phyloP scores from a whole-genome alignment of 768 basidiomycete species.

The Boletus reticuloceps region DNA sequence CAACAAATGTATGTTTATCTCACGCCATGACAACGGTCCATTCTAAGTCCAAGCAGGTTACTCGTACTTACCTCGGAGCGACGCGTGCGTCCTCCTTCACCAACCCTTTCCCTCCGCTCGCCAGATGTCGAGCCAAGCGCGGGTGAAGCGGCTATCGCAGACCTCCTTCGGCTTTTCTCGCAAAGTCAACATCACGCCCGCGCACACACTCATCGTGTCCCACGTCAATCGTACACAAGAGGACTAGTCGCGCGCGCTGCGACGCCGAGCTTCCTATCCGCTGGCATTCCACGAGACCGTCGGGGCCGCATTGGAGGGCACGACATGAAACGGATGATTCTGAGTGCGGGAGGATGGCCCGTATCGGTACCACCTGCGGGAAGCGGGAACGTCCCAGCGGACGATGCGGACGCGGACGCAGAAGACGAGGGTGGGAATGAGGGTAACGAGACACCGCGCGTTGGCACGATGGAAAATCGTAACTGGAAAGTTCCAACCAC shows the following conservation, averaged over 20 bases:
- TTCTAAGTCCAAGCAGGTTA: conserved; percentile 43
- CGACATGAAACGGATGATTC: conserved; percentile 28
- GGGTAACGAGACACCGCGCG: conserved; percentile 56
- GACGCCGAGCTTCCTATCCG: conserved; percentile 68
- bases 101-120: conserved; percentile 55
- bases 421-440: conserved; percentile 40
- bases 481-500: conserved; percentile 13
- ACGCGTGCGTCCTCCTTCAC: conserved; percentile 50
- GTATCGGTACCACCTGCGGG: conserved; percentile 7
- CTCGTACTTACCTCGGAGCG: conserved; percentile 74
- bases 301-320: conserved; percentile 66
- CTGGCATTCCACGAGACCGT: conserved; percentile 71
- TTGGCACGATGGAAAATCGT: conserved; percentile 42
- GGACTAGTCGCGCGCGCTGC: conserved; percentile 27
- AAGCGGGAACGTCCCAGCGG: conserved; percentile 5
- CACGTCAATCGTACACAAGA: conserved; percentile 25
- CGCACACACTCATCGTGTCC: conserved; percentile 27
- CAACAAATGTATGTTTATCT: conserved; percentile 68
- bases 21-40: not conserved
- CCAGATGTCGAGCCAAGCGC: conserved; percentile 53
- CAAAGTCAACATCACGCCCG: conserved; percentile 44
- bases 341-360: conserved; percentile 27
- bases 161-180: conserved; percentile 63
- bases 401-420: conserved; percentile 33
- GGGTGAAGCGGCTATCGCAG: conserved; percentile 66